phyloP scores from a whole-genome alignment of 2,329 filamentous ascomycete species.

The Phaeosphaeriaceae sp. region DNA sequence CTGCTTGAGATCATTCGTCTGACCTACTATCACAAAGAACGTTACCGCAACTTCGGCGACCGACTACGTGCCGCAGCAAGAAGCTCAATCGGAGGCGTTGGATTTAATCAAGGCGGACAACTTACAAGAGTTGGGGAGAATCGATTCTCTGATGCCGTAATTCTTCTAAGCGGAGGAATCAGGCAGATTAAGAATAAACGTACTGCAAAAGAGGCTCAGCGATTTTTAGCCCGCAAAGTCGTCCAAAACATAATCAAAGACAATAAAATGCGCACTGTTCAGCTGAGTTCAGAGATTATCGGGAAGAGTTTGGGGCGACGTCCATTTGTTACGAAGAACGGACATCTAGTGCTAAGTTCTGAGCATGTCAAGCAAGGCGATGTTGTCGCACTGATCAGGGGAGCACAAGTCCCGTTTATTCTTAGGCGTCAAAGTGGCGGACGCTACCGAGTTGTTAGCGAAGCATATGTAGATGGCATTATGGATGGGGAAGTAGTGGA shows the following conservation, averaged over 20 bases:
- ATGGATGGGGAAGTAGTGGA: slow-evolving; percentile 27
- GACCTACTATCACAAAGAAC: slow-evolving; percentile 5
- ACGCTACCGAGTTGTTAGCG: slow-evolving; percentile 14
- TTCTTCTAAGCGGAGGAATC: too few species aligned
- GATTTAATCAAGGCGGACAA: too few species aligned
- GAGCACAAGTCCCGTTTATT: slow-evolving; percentile 22
- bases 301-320: slow-evolving; percentile 10
- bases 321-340: slow-evolving; percentile 19
- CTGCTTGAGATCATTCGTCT: slow-evolving; percentile 12
- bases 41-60: slow-evolving; percentile 4
- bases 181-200: too few species aligned
- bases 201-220: too few species aligned
- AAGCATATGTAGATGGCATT: slow-evolving; percentile 27
- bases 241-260: too few species aligned
- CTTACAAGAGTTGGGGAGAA: too few species aligned
- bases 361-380: slow-evolving; percentile 12
- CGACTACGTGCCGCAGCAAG: slow-evolving; percentile 6
- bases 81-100: too few species aligned
- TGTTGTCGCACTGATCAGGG: slow-evolving; percentile 15
- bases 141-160: too few species aligned
- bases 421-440: slow-evolving; percentile 7
- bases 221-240: too few species aligned
- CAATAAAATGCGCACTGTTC: too few species aligned
- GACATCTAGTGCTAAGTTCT: slow-evolving; percentile 16
- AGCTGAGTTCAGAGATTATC: slow-evolving; percentile 16